A percentile compares a stretch with the other conserved stretches of the same genome.
Conservation (phyloP, 441 rosid species). For the Kokia cookei region DNA sequence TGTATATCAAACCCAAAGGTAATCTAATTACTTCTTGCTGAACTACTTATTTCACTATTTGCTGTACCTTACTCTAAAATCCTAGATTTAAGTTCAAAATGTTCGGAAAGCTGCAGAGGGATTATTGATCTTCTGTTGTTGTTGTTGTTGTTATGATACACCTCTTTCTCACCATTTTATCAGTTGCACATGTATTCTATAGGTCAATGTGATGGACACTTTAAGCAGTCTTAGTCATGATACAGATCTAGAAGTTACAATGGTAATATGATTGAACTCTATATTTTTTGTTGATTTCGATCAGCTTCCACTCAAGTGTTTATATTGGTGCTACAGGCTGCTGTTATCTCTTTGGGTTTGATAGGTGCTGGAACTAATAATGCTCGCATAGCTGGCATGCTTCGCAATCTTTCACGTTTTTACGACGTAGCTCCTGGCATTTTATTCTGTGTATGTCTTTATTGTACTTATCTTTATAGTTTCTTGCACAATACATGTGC, state of each 20-base stretch:
- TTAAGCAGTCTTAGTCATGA: slow-evolving; percentile 96
- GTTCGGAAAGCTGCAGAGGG: background rate
- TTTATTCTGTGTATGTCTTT: slow-evolving; percentile 68
- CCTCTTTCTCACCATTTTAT: background rate
- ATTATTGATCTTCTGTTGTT: background rate
- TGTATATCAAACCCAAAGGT: slow-evolving; percentile 99
- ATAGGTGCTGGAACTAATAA: slow-evolving; percentile 96
- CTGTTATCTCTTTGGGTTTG: slow-evolving; percentile 85
- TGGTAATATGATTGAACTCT: slow-evolving; percentile 42
- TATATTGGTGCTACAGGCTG: slow-evolving; percentile 52
- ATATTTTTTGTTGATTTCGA: background rate
- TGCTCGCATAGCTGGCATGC: slow-evolving; percentile 96
- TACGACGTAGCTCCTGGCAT: slow-evolving; percentile 84
- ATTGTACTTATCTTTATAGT: background rate
- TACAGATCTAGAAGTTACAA: slow-evolving; percentile 91
- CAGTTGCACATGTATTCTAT: background rate
- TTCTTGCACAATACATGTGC: background rate
- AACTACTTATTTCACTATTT: slow-evolving; percentile 2
- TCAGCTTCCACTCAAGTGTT: background rate
- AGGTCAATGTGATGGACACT: slow-evolving; percentile 96
- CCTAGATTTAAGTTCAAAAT: background rate
- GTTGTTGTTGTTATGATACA: no score
- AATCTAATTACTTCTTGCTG: background rate
- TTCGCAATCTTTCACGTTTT: slow-evolving; percentile 87
- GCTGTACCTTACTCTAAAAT: background rate